Evolutionary conservation across 352 stramenopile species (phyloP).

Genomic region (Pythium apleroticum): DNA sequence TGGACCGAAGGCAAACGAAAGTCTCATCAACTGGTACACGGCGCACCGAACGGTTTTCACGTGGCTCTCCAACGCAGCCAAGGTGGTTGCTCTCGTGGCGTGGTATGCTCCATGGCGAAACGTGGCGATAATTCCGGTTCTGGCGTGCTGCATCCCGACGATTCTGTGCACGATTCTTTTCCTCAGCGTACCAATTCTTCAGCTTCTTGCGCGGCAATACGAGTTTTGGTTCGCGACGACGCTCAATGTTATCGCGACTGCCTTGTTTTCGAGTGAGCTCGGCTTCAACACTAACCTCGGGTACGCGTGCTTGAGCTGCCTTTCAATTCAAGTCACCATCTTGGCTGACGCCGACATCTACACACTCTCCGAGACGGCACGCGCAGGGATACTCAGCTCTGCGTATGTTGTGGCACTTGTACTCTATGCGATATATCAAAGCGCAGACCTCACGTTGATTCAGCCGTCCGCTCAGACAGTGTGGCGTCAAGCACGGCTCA

Average conservation of each 20-base stretch:
- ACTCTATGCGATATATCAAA: slow-evolving; percentile 5
- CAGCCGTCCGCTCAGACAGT: background rate
- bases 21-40: background rate
- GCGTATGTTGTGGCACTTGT: background rate
- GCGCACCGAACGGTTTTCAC: background rate
- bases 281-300: slow-evolving; percentile 6
- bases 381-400: slow-evolving; percentile 3
- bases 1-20: slow-evolving; percentile 5
- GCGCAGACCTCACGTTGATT: background rate
- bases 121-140: background rate
- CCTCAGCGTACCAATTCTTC: slow-evolving; percentile 11
- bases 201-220: slow-evolving; percentile 17
- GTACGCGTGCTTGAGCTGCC: slow-evolving; percentile 11
- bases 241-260: slow-evolving; percentile 13
- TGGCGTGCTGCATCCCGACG: slow-evolving; percentile 3
- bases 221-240: slow-evolving; percentile 23
- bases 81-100: slow-evolving; percentile 8
- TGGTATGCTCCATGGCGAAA: slow-evolving; percentile 6
- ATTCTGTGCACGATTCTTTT: slow-evolving; percentile 5
- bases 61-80: slow-evolving; percentile 3
- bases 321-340: slow-evolving; percentile 23
- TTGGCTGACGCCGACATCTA: slow-evolving; percentile 18
- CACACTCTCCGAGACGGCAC: slow-evolving; percentile 9
- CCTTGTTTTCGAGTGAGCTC: slow-evolving; percentile 11
- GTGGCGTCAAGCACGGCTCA: slow-evolving; percentile 18